Evolutionary conservation across 1,284 basidiomycete species (phyloP).

Genomic region (Ustilago esculenta): DNA sequence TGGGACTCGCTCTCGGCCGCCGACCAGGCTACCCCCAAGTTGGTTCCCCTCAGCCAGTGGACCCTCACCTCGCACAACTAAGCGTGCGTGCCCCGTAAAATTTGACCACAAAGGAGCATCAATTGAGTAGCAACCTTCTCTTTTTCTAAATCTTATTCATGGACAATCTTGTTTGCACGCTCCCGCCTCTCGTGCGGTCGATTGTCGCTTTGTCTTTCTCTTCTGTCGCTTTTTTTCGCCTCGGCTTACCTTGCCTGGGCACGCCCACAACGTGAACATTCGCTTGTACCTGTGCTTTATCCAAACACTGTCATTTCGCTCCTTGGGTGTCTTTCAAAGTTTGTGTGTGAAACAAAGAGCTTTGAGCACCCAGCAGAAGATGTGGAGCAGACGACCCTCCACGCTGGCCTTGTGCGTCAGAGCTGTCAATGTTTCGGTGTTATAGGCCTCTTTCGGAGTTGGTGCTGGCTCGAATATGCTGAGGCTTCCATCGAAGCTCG

Average conservation of each 20-base stretch:
- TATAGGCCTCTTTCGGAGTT: too few relatives aligned
- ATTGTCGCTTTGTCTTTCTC: background rate
- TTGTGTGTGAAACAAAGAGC: too few relatives aligned
- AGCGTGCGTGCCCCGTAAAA: background rate
- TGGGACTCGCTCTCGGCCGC: slow-evolving; percentile 46
- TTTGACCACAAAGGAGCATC: slow-evolving; percentile 4
- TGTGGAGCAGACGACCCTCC: too few relatives aligned
- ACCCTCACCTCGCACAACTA: slow-evolving; percentile 62
- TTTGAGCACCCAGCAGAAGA: too few relatives aligned
- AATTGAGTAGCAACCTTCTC: background rate
- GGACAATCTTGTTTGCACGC: slow-evolving; percentile 11
- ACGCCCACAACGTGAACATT: too few relatives aligned
- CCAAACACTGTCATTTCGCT: slow-evolving; percentile 10
- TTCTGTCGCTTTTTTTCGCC: background rate
- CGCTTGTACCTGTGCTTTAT: slow-evolving; percentile 2
- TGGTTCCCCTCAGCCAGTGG: slow-evolving; percentile 59
- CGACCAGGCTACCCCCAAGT: slow-evolving; percentile 55
- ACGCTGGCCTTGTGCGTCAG: too few relatives aligned
- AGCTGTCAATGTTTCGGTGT: too few relatives aligned
- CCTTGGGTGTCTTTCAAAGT: too few relatives aligned
- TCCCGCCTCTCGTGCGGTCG: slow-evolving; percentile 10
- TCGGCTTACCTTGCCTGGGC: background rate
- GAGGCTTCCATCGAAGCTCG: too few relatives aligned
- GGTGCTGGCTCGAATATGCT: too few relatives aligned
- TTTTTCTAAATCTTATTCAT: slow-evolving; percentile 1